Conservation (phyloP, 2,329 filamentous ascomycete species). For the Periconia digitata region DNA sequence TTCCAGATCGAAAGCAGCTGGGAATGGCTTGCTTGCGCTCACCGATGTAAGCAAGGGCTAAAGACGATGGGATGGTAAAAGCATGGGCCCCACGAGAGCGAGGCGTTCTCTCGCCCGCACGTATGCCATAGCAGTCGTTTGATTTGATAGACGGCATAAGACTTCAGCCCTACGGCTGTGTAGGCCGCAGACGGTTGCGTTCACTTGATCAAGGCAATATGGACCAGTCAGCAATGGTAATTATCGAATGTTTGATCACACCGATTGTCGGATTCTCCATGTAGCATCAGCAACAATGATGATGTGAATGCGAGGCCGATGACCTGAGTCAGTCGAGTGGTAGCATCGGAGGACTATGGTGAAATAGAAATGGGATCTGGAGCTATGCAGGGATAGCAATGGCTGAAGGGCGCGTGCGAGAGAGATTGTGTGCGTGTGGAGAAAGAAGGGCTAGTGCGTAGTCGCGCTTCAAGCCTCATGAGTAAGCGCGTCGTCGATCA, state of each 20-base stretch:
- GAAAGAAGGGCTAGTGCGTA: neutral
- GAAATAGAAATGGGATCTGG: neutral
- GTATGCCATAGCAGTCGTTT: neutral
- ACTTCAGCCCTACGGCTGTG: conserved; percentile 7
- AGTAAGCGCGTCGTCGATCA: neutral
- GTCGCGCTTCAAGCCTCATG: neutral
- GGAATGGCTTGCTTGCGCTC: conserved; percentile 1
- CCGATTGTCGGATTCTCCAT: neutral
- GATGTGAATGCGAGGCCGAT: neutral
- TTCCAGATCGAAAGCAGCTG: conserved; percentile 6
- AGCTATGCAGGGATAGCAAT: neutral
- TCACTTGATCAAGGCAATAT: conserved; percentile 19
- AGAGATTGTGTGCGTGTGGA: neutral
- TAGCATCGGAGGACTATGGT: neutral
- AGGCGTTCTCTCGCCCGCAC: conserved; percentile 2
- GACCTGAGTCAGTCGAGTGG: neutral
- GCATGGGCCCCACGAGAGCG: conserved; percentile 10
- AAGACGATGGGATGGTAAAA: conserved; percentile 3
- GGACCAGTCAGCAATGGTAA: conserved; percentile 15
- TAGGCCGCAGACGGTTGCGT: conserved; percentile 9
- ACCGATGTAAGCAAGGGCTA: conserved; percentile 20
- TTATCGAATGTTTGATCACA: neutral
- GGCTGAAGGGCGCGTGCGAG: neutral
- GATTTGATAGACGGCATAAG: neutral
- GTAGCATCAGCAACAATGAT: neutral